A percentile compares a stretch with the other conserved stretches of the same genome.
These are phyloP conservation scores for Urtica urens DNA, from an alignment of 306 rosid species.

Conservation along the genomic window DNA sequence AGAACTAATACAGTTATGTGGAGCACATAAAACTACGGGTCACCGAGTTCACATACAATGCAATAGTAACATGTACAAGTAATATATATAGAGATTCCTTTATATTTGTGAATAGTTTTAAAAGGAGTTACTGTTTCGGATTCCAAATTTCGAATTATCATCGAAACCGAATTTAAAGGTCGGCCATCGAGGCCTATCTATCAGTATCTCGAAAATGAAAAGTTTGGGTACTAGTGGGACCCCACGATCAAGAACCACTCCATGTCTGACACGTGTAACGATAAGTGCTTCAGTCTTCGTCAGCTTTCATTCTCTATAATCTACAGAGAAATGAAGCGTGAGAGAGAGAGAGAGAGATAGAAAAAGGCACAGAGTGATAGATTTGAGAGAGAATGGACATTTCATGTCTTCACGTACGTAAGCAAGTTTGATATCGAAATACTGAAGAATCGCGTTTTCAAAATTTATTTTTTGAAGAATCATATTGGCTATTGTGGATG, in stretches of 20 bases:
- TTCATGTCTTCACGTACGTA: constrained; percentile 7
- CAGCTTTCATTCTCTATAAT: not conserved
- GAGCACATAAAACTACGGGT: constrained; percentile 1
- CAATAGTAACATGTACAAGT: not conserved
- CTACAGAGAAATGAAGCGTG: constrained; percentile 2
- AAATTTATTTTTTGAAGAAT: too few species aligned
- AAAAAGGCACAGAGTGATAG: not conserved
- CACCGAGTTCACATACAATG: not conserved
- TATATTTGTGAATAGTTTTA: not conserved
- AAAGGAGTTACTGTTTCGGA: constrained; percentile 23
- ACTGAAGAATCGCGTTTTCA: constrained; percentile 1
- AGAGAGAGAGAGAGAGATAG: not conserved
- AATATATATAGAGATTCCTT: not conserved
- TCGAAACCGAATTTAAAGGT: not conserved
- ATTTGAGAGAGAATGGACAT: not conserved
- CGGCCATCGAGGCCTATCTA: constrained; percentile 4
- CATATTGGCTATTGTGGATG: too few species aligned
- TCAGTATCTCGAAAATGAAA: constrained; percentile 4
- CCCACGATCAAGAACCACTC: not conserved
- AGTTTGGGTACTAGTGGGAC: constrained; percentile 1
- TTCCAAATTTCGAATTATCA: constrained; percentile 9
- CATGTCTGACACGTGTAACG: not conserved
- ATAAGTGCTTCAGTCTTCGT: constrained; percentile 9
- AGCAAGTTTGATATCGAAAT: constrained; percentile 8
- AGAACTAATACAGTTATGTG: not conserved